A percentile compares a stretch with the other conserved stretches of the same genome.
Conservation (phyloP, 2,329 filamentous ascomycete species). For the Saccharata proteae region DNA sequence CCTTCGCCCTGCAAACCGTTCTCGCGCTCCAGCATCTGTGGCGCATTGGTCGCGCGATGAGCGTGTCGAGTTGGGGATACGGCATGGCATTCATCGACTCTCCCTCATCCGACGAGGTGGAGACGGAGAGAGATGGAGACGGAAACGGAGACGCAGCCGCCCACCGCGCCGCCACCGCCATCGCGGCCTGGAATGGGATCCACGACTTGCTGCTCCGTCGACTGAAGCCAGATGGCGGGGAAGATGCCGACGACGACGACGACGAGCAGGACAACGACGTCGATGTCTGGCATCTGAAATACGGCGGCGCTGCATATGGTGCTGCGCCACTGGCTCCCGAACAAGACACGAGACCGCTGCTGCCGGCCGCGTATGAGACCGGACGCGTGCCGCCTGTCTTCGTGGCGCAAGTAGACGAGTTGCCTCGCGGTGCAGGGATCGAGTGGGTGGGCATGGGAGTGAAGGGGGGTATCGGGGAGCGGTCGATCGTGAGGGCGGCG, state of each 20-base stretch:
- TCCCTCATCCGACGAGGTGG: not conserved
- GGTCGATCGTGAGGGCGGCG: constrained; percentile 1
- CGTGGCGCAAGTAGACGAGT: constrained; percentile 59
- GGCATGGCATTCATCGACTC: constrained; percentile 61
- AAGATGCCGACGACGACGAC: constrained; percentile 39
- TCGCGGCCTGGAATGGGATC: constrained; percentile 32
- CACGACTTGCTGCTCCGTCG: constrained; percentile 19
- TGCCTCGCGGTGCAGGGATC: constrained; percentile 62
- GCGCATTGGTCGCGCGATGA: constrained; percentile 63
- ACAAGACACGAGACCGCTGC: constrained; percentile 26
- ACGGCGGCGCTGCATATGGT: constrained; percentile 27
- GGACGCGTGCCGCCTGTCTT: constrained; percentile 52
- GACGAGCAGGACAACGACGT: constrained; percentile 32
- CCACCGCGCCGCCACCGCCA: constrained; percentile 23
- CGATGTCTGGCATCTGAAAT: constrained; percentile 55
- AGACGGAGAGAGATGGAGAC: constrained; percentile 13
- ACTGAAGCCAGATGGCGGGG: constrained; percentile 19
- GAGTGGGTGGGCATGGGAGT: constrained; percentile 71
- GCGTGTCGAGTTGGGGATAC: constrained; percentile 62
- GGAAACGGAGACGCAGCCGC: constrained; percentile 12
- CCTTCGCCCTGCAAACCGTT: constrained; percentile 47
- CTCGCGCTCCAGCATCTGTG: constrained; percentile 82
- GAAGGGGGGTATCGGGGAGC: not conserved
- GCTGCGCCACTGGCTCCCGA: constrained; percentile 10
- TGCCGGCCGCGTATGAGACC: constrained; percentile 28